Conservation (phyloP, 768 basidiomycete genomes). For the Tricholoma flavovirens region DNA sequence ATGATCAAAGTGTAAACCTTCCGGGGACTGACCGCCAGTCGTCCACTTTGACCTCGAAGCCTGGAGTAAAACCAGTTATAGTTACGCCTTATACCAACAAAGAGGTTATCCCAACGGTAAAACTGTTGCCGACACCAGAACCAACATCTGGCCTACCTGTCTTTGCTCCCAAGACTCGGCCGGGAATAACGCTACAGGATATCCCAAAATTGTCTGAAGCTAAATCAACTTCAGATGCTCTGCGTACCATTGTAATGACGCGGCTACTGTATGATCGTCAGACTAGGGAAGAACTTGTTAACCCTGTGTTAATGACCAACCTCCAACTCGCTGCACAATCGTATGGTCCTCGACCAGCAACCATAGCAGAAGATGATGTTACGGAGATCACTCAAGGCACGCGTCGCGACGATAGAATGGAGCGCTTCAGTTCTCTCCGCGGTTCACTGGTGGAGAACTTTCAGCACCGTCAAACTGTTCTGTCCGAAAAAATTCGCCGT, state of each 20-base stretch:
- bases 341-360: constrained; percentile 23
- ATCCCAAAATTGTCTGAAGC: constrained; percentile 35
- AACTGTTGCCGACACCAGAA: constrained; percentile 5
- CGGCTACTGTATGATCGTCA: constrained; percentile 56
- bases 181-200: constrained; percentile 17
- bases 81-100: not conserved
- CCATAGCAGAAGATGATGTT: constrained; percentile 39
- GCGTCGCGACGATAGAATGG: constrained; percentile 28
- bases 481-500: constrained; percentile 48
- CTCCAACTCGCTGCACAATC: constrained; percentile 33
- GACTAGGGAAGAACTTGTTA: constrained; percentile 55
- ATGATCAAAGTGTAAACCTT: not conserved
- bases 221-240: constrained; percentile 50
- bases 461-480: constrained; percentile 40
- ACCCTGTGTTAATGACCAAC: constrained; percentile 61
- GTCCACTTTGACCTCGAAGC: not conserved
- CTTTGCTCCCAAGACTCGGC: not conserved
- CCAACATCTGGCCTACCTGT: constrained; percentile 3
- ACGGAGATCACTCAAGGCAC: constrained; percentile 39
- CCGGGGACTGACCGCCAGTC: not conserved
- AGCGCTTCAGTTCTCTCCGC: constrained; percentile 35
- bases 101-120: not conserved
- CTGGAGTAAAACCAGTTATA: not conserved
- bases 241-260: constrained; percentile 58
- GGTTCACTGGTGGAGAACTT: constrained; percentile 52